A percentile compares a stretch with the other conserved stretches of the same genome.
Conservation (phyloP, 257 asterid genomes). For the Primulina huaijiensis region DNA sequence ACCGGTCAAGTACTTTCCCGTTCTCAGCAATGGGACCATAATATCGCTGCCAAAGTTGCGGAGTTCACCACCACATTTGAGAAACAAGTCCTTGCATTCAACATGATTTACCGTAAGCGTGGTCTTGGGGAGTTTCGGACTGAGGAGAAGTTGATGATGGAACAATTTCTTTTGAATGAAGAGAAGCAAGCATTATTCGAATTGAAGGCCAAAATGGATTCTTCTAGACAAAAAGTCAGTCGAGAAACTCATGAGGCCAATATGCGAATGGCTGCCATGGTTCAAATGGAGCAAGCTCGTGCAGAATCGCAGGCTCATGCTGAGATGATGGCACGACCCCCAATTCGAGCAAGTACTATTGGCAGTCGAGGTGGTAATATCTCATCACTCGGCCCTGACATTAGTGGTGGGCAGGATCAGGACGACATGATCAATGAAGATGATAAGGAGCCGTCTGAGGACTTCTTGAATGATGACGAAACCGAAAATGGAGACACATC, state of each 20-base stretch:
- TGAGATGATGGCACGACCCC: slow-evolving; percentile 76
- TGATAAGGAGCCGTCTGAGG: slow-evolving; percentile 95
- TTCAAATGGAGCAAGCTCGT: slow-evolving; percentile 59
- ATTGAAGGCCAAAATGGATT: slow-evolving; percentile 61
- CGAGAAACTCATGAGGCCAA: slow-evolving; percentile 66
- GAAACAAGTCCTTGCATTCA: slow-evolving; percentile 96
- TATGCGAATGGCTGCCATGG: slow-evolving; percentile 78
- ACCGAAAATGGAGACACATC: slow-evolving; percentile 38
- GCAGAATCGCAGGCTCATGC: slow-evolving; percentile 77
- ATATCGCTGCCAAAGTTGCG: slow-evolving; percentile 88
- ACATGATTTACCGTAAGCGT: slow-evolving; percentile 78
- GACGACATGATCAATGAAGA: slow-evolving; percentile 76
- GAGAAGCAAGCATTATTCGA: slow-evolving; percentile 64
- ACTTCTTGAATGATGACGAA: slow-evolving; percentile 90
- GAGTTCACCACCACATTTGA: slow-evolving; percentile 97
- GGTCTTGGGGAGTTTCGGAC: slow-evolving; percentile 88
- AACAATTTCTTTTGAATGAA: slow-evolving; percentile 80
- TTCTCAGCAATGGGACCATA: slow-evolving; percentile 98
- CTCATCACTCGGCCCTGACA: slow-evolving; percentile 41
- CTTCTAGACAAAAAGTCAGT: slow-evolving; percentile 55
- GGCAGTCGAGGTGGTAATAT: slow-evolving; percentile 55
- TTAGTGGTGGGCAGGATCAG: slow-evolving; percentile 58
- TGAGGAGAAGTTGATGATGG: slow-evolving; percentile 94
- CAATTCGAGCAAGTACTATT: slow-evolving; percentile 61
- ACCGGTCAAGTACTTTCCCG: slow-evolving; percentile 86